A percentile compares a stretch with the other conserved stretches of the same genome.
phyloP scores from a whole-genome alignment of 2,329 filamentous ascomycete species.

The Microcyclosporella mali region DNA sequence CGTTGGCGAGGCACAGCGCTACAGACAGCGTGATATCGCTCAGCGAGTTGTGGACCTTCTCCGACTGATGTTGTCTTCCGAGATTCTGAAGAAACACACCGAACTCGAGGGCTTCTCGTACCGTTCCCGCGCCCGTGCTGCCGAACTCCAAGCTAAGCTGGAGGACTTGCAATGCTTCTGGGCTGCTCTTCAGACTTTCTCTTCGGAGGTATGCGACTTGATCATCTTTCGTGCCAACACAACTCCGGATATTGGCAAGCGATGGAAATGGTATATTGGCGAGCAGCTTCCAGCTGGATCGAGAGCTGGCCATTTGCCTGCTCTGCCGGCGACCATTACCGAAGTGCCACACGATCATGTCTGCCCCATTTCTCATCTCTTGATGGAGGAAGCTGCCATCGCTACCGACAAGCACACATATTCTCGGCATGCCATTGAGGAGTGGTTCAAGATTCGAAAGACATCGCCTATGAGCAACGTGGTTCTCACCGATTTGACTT shows the following conservation, averaged over 20 bases:
- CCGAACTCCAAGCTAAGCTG: conserved; percentile 4
- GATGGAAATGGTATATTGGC: conserved; percentile 26
- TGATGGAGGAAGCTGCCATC: conserved; percentile 33
- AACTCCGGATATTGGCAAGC: conserved; percentile 8
- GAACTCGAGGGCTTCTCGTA: conserved; percentile 4
- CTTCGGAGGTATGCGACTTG: conserved; percentile 24
- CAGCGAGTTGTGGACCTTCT: conserved; percentile 20
- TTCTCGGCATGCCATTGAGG: conserved; percentile 30
- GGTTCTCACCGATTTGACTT: conserved; percentile 16
- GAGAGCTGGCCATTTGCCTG: conserved; percentile 7
- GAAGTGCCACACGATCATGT: conserved; percentile 22
- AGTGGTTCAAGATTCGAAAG: conserved; percentile 31
- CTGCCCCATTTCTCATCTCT: conserved; percentile 31
- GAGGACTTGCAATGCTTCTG: conserved; percentile 8
- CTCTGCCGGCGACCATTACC: conserved; percentile 13
- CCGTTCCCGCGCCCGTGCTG: too few relatives aligned
- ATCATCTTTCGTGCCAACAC: conserved; percentile 22
- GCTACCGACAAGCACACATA: conserved; percentile 32
- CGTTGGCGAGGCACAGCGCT: conserved; percentile 7
- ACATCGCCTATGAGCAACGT: conserved; percentile 31
- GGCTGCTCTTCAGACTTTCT: conserved; percentile 18
- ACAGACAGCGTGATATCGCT: conserved; percentile 4
- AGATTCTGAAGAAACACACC: conserved; percentile 11
- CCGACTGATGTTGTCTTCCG: conserved; percentile 7
- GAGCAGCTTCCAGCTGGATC: conserved; percentile 16